Evolutionary conservation across 2,329 filamentous ascomycete genomes (phyloP), one percentile per base, ranked within the genome.

Genomic region (Fusarium lyarnte): DNA sequence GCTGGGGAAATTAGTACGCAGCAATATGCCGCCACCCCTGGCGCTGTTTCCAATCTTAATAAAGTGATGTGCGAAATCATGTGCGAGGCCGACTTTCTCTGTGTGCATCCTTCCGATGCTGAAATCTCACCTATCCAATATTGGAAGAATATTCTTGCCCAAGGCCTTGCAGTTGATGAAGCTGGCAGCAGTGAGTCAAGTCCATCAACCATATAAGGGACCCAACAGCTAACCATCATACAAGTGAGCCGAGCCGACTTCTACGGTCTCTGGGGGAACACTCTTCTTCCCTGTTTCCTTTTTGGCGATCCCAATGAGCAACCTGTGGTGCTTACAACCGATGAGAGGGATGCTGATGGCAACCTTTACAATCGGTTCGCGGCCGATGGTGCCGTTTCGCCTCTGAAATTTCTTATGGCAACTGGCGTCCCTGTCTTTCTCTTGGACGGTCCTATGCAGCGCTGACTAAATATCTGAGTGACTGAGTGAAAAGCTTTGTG

Each of bases 241-340:
- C 19, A 27, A 54, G 51, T 76, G 47, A 65, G 65, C 17, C 70
- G 73, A 4, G 60, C 42, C 29, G 77, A 79, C 23, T 58, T 75
- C 0, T 69, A 62, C 23, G 74, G 72, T 17, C 31, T 75, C 54
- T 76, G 75, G 75, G 74, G 77, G 21, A 78, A 78, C 14, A 63
- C 49, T 1, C 49, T 77, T 3, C 51, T 72, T 14, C 77, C 75
- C 0, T 73, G 68, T 38, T 68, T 76, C 25, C 58, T 77, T 0
- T 52, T 55, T 31, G 76, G 76, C 11, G 76, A 78, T n/a, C 29
- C 62, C 6, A 3, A 14, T 4, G 3, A 45, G 3, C 6, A 25
- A 11, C 17, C 42, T 45, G 12, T 27, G 7, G 42, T 45, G 19
- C 42, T 19, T 19, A 45, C 42, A 6, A 49, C 43, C 9, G 25